Evolutionary conservation across 129 eudicot genomes (phyloP).

Genomic region (Rutidosis leptorrhynchoides): DNA sequence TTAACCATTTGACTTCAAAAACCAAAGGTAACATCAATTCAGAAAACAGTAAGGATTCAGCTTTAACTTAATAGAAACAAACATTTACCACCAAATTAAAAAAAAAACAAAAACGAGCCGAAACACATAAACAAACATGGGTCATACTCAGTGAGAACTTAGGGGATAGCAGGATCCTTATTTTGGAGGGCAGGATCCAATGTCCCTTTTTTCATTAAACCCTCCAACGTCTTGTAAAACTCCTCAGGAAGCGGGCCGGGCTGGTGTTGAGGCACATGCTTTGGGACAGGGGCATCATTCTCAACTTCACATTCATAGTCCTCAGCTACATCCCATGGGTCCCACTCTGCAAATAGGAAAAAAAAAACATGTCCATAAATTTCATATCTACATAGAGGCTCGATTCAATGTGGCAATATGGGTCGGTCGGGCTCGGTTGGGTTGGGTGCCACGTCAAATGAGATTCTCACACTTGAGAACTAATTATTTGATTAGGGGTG

Average conservation of each 20-base stretch:
- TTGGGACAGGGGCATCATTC: slow-evolving; percentile 91
- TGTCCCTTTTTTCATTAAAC: slow-evolving; percentile 51
- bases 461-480: neutral
- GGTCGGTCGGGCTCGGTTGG: too few species aligned
- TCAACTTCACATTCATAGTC: slow-evolving; percentile 95
- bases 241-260: slow-evolving; percentile 96
- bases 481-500: neutral
- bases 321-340: slow-evolving; percentile 90
- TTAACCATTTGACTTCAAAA: slow-evolving; percentile 18
- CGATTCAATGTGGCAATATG: neutral
- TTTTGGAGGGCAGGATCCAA: slow-evolving; percentile 46
- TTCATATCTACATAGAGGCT: neutral
- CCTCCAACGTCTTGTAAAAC: slow-evolving; percentile 77
- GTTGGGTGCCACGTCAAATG: too few species aligned
- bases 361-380: neutral
- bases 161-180: slow-evolving; percentile 46
- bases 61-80: slow-evolving; percentile 26
- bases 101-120: slow-evolving; percentile 9
- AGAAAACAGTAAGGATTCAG: slow-evolving; percentile 17
- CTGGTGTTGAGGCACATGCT: slow-evolving; percentile 90
- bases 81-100: slow-evolving; percentile 4
- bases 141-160: slow-evolving; percentile 14
- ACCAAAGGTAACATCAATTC: slow-evolving; percentile 15
- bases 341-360: slow-evolving; percentile 61
- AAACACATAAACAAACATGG: slow-evolving; percentile 8